A percentile compares a stretch with the other conserved stretches of the same genome.
Conservation (phyloP, 257 asterid genomes). For the Lithospermum erythrorhizon region DNA sequence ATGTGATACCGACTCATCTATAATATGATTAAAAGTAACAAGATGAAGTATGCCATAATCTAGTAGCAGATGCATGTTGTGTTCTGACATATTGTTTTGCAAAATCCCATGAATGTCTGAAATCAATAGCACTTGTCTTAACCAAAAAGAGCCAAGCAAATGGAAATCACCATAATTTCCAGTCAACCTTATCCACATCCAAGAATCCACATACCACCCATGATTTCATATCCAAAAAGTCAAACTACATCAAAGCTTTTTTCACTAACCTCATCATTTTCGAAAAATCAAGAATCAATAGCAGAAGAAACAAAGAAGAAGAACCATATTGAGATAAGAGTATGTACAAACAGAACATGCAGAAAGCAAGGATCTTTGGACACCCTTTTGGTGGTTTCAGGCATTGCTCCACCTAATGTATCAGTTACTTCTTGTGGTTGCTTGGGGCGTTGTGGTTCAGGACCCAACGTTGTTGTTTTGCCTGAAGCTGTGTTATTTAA, state of each 20-base stretch:
- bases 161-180: background rate
- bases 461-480: conserved; percentile 65
- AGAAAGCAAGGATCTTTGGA: conserved; percentile 81
- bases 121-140: background rate
- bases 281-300: conserved; percentile 1
- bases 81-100: too few species aligned
- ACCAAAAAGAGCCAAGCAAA: background rate
- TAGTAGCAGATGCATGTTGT: too few species aligned
- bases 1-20: too few species aligned
- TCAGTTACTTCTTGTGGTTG: conserved; percentile 76
- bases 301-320: conserved; percentile 6
- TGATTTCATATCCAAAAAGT: conserved; percentile 5
- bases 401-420: conserved; percentile 58
- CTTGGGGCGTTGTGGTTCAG: conserved; percentile 75
- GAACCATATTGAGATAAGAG: conserved; percentile 44
- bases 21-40: too few species aligned
- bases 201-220: background rate
- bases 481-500: conserved; percentile 45
- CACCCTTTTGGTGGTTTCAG: conserved; percentile 53
- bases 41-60: too few species aligned
- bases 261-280: conserved; percentile 14
- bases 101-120: too few species aligned
- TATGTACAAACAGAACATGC: conserved; percentile 67
- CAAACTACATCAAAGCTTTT: conserved; percentile 12
- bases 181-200: conserved; percentile 15